phyloP scores from a whole-genome alignment of 805 yeast species.

The Pichia rugopelliculosa region DNA sequence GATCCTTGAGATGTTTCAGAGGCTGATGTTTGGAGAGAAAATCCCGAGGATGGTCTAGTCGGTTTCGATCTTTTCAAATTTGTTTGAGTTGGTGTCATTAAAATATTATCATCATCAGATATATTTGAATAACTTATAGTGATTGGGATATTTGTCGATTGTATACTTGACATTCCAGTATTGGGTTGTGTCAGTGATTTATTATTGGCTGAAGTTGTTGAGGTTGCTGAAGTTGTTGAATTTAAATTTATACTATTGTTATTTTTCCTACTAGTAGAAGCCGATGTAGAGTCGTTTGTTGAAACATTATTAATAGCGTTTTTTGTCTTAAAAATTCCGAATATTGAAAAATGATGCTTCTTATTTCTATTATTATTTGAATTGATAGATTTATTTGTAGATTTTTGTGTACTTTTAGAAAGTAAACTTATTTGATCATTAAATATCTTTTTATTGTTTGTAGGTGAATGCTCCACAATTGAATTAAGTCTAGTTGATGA shows the following conservation, averaged over 20 bases:
- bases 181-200: not conserved
- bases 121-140: not conserved
- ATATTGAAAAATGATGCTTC: constrained; percentile 7
- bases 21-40: constrained; percentile 39
- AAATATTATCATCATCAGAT: not conserved
- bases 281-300: not conserved
- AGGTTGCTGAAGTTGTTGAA: not conserved
- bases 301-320: no score
- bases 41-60: constrained; percentile 43
- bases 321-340: constrained; percentile 6
- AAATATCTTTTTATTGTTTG: not conserved
- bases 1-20: constrained; percentile 47
- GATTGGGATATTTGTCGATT: not conserved
- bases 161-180: not conserved
- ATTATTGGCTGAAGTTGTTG: not conserved
- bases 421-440: constrained; percentile 1
- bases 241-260: not conserved
- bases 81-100: constrained; percentile 4
- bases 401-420: constrained; percentile 1
- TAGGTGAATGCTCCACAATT: not conserved
- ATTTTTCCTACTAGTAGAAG: not conserved
- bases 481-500: not conserved
- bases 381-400: not conserved
- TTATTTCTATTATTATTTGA: not conserved
- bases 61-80: constrained; percentile 17